Base-by-base conservation (phyloP, 495 filamentous ascomycete species). In the Aspergillus bertholletiae region DNA sequence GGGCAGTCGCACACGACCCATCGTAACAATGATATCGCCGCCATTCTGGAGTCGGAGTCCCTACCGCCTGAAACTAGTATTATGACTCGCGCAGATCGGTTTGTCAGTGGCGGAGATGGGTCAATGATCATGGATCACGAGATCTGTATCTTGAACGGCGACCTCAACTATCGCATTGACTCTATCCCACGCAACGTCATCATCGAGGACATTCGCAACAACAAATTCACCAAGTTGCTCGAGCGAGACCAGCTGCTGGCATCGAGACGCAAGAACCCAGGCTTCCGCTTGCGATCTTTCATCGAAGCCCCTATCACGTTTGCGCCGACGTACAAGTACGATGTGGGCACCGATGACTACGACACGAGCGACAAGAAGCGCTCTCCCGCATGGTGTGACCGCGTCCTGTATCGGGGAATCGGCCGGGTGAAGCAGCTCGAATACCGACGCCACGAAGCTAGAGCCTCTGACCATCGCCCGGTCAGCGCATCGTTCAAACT, bases 121-220 rank as follows among this genome's bases (percentile, higher is more conserved):
- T 88, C 86, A 21, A 95, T 97, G 92, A 88, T 98, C 46, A 81
- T 97, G 47, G 94, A 98, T 60, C 93, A 98, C 61, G 94, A 98
- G 68, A 86, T 97, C 18, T 98, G 94, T 63, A 85, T 98, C 47
- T 71, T 97, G 18, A 97, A 97, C 65, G 94, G 94, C 17, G 94
- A 98, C 65, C 82, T 98, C 40, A 98, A 98, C 68, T 98, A 98
- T 72, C 92, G 94, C 37, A 97, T 98, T 62, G 94, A 98, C 68
- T 87, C 91, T n/a, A 96, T 97, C 80, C 86, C 88, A 18, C 88
- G 94, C 9, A 88, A 97, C 62, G 88, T 88, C 7, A 92, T 97
- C 32, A 88, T 98, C 47, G 85, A 85, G 51, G 89, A 88, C 0
- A 78, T 97, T 48, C 87, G 86, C 39, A 74, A 83, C 44, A 85